Percentiles rank a stretch among this genome's conserved stretches.
Conservation (phyloP, 208 protist species). For the Plasmodiophora brassicae region DNA sequence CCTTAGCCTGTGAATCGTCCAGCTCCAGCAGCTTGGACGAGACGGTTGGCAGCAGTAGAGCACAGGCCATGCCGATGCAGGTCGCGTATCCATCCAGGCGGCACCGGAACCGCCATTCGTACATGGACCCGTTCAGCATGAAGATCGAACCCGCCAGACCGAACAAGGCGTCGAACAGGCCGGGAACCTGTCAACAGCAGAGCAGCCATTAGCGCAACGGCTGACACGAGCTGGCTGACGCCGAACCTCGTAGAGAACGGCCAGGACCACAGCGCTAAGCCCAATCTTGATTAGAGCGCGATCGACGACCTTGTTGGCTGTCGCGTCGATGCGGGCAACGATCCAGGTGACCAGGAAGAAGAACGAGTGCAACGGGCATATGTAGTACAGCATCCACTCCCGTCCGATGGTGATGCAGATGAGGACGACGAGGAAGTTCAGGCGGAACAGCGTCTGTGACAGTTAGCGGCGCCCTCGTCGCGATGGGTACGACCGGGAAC, state of each 20-base stretch:
- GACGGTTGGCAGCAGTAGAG: conserved; percentile 28
- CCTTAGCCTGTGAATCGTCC: background rate
- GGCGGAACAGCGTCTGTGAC: conserved; percentile 63
- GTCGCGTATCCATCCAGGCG: conserved; percentile 70
- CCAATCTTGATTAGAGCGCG: background rate
- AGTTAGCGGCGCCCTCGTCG: too few species aligned
- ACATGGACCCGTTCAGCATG: conserved; percentile 60
- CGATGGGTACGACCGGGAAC: background rate
- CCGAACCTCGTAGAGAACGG: background rate
- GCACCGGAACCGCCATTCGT: conserved; percentile 74
- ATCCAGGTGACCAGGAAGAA: conserved; percentile 69
- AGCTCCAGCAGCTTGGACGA: background rate
- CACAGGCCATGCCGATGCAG: conserved; percentile 69
- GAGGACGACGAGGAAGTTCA: conserved; percentile 71
- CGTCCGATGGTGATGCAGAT: conserved; percentile 64
- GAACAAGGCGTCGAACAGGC: conserved; percentile 44
- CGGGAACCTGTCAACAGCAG: background rate
- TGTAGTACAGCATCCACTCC: conserved; percentile 81
- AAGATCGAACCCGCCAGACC: conserved; percentile 59
- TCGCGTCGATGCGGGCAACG: conserved; percentile 48
- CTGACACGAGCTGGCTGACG: background rate
- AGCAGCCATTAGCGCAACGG: background rate
- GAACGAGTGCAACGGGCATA: conserved; percentile 76
- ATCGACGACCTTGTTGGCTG: background rate
- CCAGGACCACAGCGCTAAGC: conserved; percentile 6